Evolutionary conservation across 768 basidiomycete species (phyloP), one percentile per base, ranked within the genome.

Genomic region (Boletellus ananas): DNA sequence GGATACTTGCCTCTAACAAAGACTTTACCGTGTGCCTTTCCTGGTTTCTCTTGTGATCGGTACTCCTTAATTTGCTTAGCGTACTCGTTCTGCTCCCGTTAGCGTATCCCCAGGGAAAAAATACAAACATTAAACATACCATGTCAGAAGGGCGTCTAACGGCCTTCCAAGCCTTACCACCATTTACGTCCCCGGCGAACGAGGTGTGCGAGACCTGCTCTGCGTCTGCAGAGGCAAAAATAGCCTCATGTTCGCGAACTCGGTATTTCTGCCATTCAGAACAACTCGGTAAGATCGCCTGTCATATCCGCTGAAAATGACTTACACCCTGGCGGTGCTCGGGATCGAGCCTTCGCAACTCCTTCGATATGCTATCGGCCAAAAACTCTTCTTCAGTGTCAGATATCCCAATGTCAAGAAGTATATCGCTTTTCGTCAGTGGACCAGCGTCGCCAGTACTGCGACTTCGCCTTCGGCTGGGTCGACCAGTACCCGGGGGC

Each of bases 81-180:
- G 66, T 94, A 92, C 71, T 98, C 92, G 66, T 97, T 90, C 94
- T 96, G 54, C 20, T 46, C n/a, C 45, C 41, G 27, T 49, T 49
- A 50, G 53, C 12, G 3, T 16, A 20, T 37, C 39, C 12, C 6
- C 3, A 23, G 27, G 10, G 29, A 27, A 21, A 34, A 25, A 21
- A 46, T 16, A 9, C 17, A 47, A 23, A 36, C 13, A 33, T 34
- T 25, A 5, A 21, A 70, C 79, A 48, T 57, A 94, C 94, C 88
- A 97, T 95, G 63, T 98, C 94, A 2, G 93, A 95, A 10, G 94
- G 93, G 20, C 93, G 74, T 57, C 91, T 78, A 27, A 97, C 85
- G 13, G 84, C 77, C 63, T 85, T 79, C 95, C 94, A 97, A 5
- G 94, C 92, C 61, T 72, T 70, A 1, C 91, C 90, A 21, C 74